Conservation (phyloP, 108 stramenopile species). For the Bacterosira constricta region DNA sequence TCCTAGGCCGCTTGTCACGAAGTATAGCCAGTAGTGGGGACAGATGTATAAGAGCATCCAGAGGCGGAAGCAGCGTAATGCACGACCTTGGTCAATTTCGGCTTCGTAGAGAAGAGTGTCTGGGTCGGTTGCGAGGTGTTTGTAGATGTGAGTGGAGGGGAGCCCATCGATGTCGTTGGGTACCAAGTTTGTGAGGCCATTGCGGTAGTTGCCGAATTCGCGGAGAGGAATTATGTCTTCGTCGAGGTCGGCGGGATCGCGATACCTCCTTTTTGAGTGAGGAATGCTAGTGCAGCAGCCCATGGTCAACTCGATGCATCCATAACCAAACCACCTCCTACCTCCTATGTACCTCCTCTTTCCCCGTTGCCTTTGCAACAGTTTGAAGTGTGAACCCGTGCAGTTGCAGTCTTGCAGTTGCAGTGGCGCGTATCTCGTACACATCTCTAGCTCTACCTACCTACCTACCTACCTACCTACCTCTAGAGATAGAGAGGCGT, state of each 20-base stretch:
- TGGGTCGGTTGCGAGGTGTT: conserved; percentile 43
- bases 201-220: conserved; percentile 49
- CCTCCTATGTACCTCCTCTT: no score
- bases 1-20: neutral
- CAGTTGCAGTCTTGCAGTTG: no score
- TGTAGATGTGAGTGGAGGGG: conserved; percentile 45
- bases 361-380: no score
- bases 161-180: conserved; percentile 59
- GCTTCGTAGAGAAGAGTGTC: conserved; percentile 55
- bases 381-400: no score
- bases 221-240: conserved; percentile 43
- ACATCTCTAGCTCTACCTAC: no score
- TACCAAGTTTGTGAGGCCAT: conserved; percentile 33
- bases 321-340: no score
- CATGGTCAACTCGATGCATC: no score
- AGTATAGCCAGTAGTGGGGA: conserved; percentile 12
- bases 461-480: no score
- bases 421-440: no score
- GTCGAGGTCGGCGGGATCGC: conserved; percentile 59
- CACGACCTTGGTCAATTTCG: conserved; percentile 56
- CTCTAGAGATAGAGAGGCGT: no score
- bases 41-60: conserved; percentile 1
- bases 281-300: conserved; percentile 59
- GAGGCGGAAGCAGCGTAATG: conserved; percentile 46
- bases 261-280: conserved; percentile 46